These are phyloP conservation scores for Diplodia mutila DNA, from an alignment of 2,329 filamentous ascomycete genomes.

Conservation along the genomic window DNA sequence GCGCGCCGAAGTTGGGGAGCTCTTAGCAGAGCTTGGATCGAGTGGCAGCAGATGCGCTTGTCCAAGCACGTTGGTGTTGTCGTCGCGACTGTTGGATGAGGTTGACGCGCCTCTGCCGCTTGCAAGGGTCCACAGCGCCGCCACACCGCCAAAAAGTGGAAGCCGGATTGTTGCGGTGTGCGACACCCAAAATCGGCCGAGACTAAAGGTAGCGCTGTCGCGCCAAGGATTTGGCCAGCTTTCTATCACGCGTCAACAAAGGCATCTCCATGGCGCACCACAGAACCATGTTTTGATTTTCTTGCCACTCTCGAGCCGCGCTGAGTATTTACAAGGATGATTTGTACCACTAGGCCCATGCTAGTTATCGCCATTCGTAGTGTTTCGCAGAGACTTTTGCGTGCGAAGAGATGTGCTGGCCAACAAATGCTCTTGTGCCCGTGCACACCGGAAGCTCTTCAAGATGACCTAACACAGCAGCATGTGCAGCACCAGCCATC, in stretches of 20 bases:
- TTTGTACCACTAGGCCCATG: background rate
- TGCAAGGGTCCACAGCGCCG: slow-evolving; percentile 19
- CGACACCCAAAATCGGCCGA: background rate
- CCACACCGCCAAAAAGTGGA: slow-evolving; percentile 11
- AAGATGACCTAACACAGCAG: background rate
- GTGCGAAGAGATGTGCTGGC: background rate
- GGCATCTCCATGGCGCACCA: background rate
- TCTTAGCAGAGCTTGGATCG: slow-evolving; percentile 1
- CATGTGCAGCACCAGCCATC: background rate
- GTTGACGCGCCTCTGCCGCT: slow-evolving; percentile 19
- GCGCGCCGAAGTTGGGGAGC: slow-evolving; percentile 4
- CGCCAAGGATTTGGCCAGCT: background rate
- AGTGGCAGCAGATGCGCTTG: background rate
- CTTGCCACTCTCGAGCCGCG: background rate
- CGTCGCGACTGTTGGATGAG: slow-evolving; percentile 16
- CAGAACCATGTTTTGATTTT: background rate
- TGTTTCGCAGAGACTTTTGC: background rate
- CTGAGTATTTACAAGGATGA: background rate
- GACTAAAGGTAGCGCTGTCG: background rate
- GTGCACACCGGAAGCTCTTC: background rate
- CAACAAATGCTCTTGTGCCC: background rate
- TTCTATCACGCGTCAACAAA: slow-evolving; percentile 3
- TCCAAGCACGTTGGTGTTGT: slow-evolving; percentile 17
- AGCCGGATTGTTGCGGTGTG: background rate
- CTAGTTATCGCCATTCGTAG: background rate